A percentile compares a stretch with the other conserved stretches of the same genome.
Conservation (phyloP, 345 rosid species). For the Reutealis trisperma region DNA sequence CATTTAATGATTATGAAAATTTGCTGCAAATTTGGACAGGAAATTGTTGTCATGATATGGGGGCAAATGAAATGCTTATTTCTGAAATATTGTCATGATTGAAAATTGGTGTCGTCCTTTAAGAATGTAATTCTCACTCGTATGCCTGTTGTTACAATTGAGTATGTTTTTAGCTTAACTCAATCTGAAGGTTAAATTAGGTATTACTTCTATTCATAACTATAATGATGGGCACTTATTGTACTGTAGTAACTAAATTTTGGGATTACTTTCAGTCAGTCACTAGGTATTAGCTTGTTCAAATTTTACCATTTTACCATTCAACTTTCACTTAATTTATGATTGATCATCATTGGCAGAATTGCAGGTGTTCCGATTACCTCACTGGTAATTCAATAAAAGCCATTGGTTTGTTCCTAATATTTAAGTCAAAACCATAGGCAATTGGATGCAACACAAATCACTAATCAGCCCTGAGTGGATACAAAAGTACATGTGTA, state of each 20-base stretch:
- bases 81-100: not conserved
- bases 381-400: not conserved
- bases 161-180: not conserved
- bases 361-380: not conserved
- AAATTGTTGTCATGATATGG: not conserved
- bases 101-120: not conserved
- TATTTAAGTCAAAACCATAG: too few relatives aligned
- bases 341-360: not conserved
- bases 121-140: not conserved
- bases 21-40: conserved; percentile 1
- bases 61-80: not conserved
- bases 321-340: not conserved
- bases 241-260: not conserved
- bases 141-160: not conserved
- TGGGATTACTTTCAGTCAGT: not conserved
- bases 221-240: not conserved
- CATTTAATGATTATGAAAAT: not conserved
- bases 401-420: too few relatives aligned
- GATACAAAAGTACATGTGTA: not conserved
- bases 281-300: not conserved
- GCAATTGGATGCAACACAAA: too few relatives aligned
- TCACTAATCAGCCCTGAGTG: too few relatives aligned
- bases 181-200: not conserved
- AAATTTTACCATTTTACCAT: too few relatives aligned
- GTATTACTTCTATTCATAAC: not conserved